Conservation (phyloP, 176 grass and related monocot genomes). For the Bolboschoenus planiculmis region DNA sequence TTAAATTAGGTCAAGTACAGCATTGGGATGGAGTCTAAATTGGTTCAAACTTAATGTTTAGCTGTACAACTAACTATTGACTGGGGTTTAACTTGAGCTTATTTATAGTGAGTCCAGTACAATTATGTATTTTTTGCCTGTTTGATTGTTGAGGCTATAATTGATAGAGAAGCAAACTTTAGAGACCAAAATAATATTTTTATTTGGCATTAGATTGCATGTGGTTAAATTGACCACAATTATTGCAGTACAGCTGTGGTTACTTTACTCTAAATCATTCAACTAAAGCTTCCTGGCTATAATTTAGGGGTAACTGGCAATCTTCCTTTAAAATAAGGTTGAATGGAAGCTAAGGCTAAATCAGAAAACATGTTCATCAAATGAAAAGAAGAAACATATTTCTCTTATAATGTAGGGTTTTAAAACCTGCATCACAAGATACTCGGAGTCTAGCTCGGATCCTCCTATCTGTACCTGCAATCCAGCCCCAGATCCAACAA, state of each 20-base stretch:
- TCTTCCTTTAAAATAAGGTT: not conserved
- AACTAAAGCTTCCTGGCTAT: not conserved
- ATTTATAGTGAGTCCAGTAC: not conserved
- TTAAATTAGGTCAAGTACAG: not conserved
- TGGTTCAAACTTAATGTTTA: not conserved
- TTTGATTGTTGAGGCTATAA: not conserved
- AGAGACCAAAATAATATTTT: not conserved
- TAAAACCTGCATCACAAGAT: slow-evolving; percentile 32
- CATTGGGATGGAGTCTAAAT: not conserved
- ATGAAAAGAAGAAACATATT: not conserved
- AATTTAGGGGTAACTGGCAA: not conserved
- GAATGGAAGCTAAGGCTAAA: not conserved
- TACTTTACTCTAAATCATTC: not conserved
- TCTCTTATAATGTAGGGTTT: slow-evolving; percentile 20
- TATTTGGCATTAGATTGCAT: not conserved
- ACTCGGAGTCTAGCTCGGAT: slow-evolving; percentile 46
- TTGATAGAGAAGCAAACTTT: not conserved
- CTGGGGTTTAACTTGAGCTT: not conserved
- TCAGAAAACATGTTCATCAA: not conserved
- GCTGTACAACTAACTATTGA: not conserved
- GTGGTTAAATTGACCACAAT: not conserved
- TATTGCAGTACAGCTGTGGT: not conserved
- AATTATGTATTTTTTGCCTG: not conserved
- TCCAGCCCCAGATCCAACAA: slow-evolving; percentile 58
- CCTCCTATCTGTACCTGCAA: slow-evolving; percentile 57